phyloP scores from a whole-genome alignment of 805 yeast species.

The Suhomyces kilbournensis region DNA sequence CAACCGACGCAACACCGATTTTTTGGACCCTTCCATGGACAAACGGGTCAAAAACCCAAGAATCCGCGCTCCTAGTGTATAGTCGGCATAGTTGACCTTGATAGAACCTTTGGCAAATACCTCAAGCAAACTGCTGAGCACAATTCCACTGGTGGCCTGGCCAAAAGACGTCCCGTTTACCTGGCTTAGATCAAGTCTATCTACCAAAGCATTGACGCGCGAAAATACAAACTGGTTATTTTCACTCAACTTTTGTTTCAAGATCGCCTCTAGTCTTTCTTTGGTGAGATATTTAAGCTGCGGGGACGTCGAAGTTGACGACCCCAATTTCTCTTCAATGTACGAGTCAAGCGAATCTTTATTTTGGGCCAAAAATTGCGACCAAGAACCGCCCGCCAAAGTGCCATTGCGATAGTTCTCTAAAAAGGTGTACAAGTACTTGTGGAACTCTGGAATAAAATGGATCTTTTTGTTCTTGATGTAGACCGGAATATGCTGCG shows the following conservation, averaged over 20 bases:
- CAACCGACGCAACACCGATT: conserved; percentile 19
- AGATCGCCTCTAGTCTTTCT: conserved; percentile 19
- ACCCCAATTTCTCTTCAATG: conserved; percentile 6
- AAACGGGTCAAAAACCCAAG: conserved; percentile 36
- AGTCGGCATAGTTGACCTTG: conserved; percentile 40
- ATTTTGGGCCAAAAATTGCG: conserved; percentile 19
- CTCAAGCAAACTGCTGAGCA: conserved; percentile 29
- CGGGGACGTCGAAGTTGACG: neutral
- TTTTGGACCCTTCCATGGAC: conserved; percentile 5
- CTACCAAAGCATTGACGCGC: conserved; percentile 25
- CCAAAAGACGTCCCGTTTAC: neutral
- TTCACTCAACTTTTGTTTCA: conserved; percentile 19
- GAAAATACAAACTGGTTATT: conserved; percentile 23
- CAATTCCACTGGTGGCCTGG: conserved; percentile 19
- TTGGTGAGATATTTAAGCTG: conserved; percentile 16
- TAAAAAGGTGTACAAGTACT: conserved; percentile 30
- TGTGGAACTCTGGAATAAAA: conserved; percentile 38
- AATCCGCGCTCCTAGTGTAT: conserved; percentile 35
- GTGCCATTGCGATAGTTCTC: conserved; percentile 21
- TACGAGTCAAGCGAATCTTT: conserved; percentile 17
- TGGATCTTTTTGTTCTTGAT: conserved; percentile 33
- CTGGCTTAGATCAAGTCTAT: conserved; percentile 12
- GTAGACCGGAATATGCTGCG: conserved; percentile 32
- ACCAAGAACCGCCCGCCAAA: conserved; percentile 16
- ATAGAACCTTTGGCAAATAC: conserved; percentile 31